Conservation (phyloP, 2,329 filamentous ascomycete genomes). For the Hymenoscyphus scutula region DNA sequence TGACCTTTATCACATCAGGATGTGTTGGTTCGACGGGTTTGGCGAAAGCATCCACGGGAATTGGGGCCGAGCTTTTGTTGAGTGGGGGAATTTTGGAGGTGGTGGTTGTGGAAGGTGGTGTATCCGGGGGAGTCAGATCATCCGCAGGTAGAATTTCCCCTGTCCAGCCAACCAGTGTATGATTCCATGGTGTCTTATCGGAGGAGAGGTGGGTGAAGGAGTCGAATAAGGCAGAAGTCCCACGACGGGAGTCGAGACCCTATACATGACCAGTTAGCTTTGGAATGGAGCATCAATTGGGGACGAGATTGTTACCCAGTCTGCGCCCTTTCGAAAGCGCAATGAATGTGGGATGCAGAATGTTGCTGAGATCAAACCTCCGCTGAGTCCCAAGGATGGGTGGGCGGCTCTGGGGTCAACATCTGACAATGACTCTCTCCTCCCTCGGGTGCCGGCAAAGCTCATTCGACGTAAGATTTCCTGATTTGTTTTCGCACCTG, state of each 20-base stretch:
- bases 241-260: constrained; percentile 74
- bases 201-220: constrained; percentile 86
- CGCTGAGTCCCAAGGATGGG: constrained; percentile 56
- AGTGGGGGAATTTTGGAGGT: constrained; percentile 48
- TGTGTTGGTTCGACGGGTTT: constrained; percentile 56
- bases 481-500: constrained; percentile 39
- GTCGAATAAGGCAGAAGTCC: constrained; percentile 89
- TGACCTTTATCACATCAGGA: constrained; percentile 68
- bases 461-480: constrained; percentile 47
- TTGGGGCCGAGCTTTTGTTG: constrained; percentile 75
- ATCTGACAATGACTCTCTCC: constrained; percentile 50
- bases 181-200: constrained; percentile 80
- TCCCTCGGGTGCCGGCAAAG: constrained; percentile 29
- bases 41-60: constrained; percentile 65
- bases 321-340: constrained; percentile 55
- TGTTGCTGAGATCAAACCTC: constrained; percentile 65
- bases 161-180: constrained; percentile 92
- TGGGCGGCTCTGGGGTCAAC: constrained; percentile 51
- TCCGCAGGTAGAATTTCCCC: constrained; percentile 70
- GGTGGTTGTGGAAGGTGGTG: constrained; percentile 50
- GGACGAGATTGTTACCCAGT: constrained; percentile 53
- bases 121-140: constrained; percentile 45
- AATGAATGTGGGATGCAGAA: constrained; percentile 62
- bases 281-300: background rate
- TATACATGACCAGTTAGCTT: constrained; percentile 39